Evolutionary conservation across 2,329 filamentous ascomycete genomes (phyloP).

Genomic region (Ceratocystis albifundus): DNA sequence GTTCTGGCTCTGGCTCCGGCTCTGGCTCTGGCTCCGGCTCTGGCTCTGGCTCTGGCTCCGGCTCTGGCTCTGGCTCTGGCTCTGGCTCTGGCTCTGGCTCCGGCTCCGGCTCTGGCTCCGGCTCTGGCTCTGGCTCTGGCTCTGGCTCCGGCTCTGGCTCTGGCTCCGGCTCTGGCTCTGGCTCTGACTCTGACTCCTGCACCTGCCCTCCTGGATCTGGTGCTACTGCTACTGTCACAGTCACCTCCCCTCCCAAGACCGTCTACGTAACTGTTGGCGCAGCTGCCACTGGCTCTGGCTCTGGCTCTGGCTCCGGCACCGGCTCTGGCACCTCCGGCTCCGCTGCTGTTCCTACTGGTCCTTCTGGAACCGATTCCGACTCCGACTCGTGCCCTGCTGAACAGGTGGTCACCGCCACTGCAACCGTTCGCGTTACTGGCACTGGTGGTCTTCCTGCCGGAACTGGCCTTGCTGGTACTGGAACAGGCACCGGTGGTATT

Average conservation of each 20-base stretch:
- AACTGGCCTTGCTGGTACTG: slow-evolving; percentile 24
- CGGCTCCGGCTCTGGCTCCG: slow-evolving; percentile 28
- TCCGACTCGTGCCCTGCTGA: slow-evolving; percentile 18
- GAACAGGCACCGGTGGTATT: slow-evolving; percentile 28
- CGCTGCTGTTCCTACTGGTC: slow-evolving; percentile 19
- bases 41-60: neutral
- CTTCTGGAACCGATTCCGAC: slow-evolving; percentile 14
- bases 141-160: no score
- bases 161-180: no score
- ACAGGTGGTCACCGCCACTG: slow-evolving; percentile 21
- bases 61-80: neutral
- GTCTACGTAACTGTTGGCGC: slow-evolving; percentile 27
- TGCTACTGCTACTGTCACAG: slow-evolving; percentile 21
- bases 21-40: neutral
- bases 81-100: slow-evolving; percentile 24
- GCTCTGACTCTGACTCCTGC: neutral
- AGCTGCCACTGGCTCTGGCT: slow-evolving; percentile 21
- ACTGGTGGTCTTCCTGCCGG: slow-evolving; percentile 18
- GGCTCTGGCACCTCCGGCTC: slow-evolving; percentile 26
- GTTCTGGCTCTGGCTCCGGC: slow-evolving; percentile 3
- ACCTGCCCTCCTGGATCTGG: slow-evolving; percentile 15
- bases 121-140: slow-evolving; percentile 23
- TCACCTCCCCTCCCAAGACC: slow-evolving; percentile 27
- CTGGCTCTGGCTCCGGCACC: slow-evolving; percentile 25
- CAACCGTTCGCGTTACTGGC: slow-evolving; percentile 31